Base-by-base conservation (phyloP, 768 basidiomycete genomes). In the Auricularia cornea region DNA sequence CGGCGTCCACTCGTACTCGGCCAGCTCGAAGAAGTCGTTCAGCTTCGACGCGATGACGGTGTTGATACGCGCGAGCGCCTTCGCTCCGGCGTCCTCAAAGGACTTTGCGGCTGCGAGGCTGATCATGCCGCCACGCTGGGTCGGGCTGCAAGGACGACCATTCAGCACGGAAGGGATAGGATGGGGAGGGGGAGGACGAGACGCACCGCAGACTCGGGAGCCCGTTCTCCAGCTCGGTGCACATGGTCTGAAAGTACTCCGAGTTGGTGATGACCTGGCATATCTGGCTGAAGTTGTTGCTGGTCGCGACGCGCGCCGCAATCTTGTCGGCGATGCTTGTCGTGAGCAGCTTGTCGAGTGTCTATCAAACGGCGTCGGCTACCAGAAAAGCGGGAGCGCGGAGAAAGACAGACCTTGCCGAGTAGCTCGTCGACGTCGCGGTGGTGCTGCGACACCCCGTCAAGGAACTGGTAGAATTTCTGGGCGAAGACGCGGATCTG, bases 381-480 rank as follows among this genome's bases (percentile, higher is more conserved):
- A 56, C 68, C 32, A 65, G 44, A 35, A 32, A 60, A 31, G 26
- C 8, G 16, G 35, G 35, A 8, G 35, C 35, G 35, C 35, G 8
- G 35, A 38, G 31, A 29, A 59, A 16, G 10, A 41, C 71, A 63
- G 69, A 94, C 96, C 81, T 88, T 94, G 76, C 88, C 88, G 60
- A 99, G 74, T 10, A 98, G 80, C 61, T 94, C 93, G 69, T 98
- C 95, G 33, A 95, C 91, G 70, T 95, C 90, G 51, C 89, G 83
- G 72, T 94, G 90, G 63, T 93, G 90, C 70, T 95, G 92, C 2
- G 90, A 87, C 4, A 97, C 90, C 10, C 96, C 96, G 68, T 99
- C 97, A 0, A 95, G 86, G 73, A 98, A 99, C 28, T 92, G 88
- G 72, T 98, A 96, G 77, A 97, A 98, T 68, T 92, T 93, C 68